Base-by-base conservation (phyloP, 768 basidiomycete genomes). In the Hysterangium stoloniferum region DNA sequence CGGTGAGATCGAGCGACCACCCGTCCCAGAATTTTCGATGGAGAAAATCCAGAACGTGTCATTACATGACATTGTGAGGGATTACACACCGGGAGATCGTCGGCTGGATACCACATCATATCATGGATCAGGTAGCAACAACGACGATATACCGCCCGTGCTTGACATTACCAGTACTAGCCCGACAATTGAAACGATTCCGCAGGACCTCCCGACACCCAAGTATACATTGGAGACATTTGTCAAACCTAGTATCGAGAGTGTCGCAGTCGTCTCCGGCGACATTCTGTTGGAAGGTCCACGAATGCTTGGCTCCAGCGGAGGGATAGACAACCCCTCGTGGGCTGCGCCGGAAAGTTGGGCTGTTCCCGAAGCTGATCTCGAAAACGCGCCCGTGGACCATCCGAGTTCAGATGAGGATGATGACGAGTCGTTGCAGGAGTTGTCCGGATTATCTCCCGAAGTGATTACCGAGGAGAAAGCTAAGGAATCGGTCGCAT, bases 271-370 rank as follows among this genome's bases (percentile, higher is more conserved):
- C n/a, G n/a, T n/a, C n/a, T n/a, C n/a, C 17, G 46, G 38, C 2
- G 54, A 52, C 43, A 35, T 53, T 47, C 34, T 6, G 37, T 56
- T 4, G 51, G 51, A 20, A 45, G 62, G 29, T 45, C 48, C 27
- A 55, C 51, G 24, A 38, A 22, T 8, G 15, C 27, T n/a, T n/a
- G n/a, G n/a, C n/a, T n/a, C n/a, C n/a, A 12, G 6, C 55, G 45
- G n/a, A 49, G 53, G 6, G 24, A 58, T 48, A 62, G 49, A 43
- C 55, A 68, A 56, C 59, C 69, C 9, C 34, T 48, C n/a, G 19
- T 90, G 87, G 87, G 76, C 65, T 2, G 69, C 87, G 4, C 87
- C 87, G 1, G 77, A 88, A 59, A 86, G 84, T 49, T 89, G 87
- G 86, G 82, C 73, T 1, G 82, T 86, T 12, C 75, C 77, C 41